These are phyloP conservation scores for Penicillium canariense DNA, from an alignment of 495 filamentous ascomycete genomes.

Conservation along the genomic window DNA sequence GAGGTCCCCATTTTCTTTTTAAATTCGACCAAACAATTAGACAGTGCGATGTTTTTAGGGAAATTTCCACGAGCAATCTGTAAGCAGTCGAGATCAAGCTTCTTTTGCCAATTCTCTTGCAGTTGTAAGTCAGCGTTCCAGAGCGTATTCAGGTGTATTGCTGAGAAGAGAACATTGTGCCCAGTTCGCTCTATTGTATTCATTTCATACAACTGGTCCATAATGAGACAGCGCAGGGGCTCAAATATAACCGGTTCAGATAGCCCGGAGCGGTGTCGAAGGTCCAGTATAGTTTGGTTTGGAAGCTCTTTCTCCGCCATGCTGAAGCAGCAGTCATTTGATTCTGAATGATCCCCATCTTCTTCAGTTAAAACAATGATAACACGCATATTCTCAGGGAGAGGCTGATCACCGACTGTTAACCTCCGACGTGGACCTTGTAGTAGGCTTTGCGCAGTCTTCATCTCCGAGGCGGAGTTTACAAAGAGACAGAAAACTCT, in stretches of 20 bases:
- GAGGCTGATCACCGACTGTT: constrained; percentile 3
- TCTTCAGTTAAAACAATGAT: constrained; percentile 9
- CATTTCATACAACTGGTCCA: background rate
- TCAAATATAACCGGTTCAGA: constrained; percentile 4
- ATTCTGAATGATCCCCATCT: background rate
- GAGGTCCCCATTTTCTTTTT: background rate
- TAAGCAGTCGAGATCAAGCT: background rate
- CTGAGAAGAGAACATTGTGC: constrained; percentile 3
- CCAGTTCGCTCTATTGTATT: background rate
- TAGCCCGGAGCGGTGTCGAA: background rate
- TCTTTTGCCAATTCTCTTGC: too few relatives aligned
- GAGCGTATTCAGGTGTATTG: constrained; percentile 2
- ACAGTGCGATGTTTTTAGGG: background rate
- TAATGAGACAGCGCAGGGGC: constrained; percentile 2
- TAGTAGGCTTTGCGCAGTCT: constrained; percentile 2
- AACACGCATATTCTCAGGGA: background rate
- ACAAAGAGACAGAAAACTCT: constrained; percentile 17
- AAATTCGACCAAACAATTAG: background rate
- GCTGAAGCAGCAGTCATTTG: background rate
- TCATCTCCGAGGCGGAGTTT: constrained; percentile 2
- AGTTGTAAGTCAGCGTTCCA: background rate
- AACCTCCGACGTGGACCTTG: constrained; percentile 2
- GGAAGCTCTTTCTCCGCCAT: background rate
- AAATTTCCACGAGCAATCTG: background rate
- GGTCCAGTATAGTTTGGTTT: constrained; percentile 3